Conservation (phyloP, 2,329 filamentous ascomycete species). For the Aspergillus viridinutans region DNA sequence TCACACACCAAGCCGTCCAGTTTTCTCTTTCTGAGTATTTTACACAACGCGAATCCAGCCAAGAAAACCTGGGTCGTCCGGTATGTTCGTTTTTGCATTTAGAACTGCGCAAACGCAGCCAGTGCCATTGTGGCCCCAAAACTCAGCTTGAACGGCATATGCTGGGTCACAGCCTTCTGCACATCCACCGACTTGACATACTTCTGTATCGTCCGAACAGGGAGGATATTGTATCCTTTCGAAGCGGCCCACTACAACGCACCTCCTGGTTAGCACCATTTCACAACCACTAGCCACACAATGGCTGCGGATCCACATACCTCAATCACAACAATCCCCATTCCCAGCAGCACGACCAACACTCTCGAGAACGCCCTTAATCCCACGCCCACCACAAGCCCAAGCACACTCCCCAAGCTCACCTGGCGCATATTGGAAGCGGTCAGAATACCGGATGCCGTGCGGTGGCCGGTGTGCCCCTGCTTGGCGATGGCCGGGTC, state of each 20-base stretch:
- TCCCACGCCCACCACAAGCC: slow-evolving; percentile 40
- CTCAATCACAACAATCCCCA: slow-evolving; percentile 43
- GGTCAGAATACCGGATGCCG: slow-evolving; percentile 22
- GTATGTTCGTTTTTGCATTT: not conserved
- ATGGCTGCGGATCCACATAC: slow-evolving; percentile 22
- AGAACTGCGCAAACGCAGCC: slow-evolving; percentile 44
- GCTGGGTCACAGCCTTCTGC: slow-evolving; percentile 32
- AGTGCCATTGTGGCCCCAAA: slow-evolving; percentile 44
- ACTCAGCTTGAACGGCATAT: slow-evolving; percentile 45
- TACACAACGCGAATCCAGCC: not conserved
- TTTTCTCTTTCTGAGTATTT: not conserved
- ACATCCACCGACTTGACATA: slow-evolving; percentile 41
- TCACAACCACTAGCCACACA: not conserved
- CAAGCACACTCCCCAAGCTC: slow-evolving; percentile 43
- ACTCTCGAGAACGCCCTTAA: slow-evolving; percentile 43
- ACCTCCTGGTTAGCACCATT: slow-evolving; percentile 1
- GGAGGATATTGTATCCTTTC: slow-evolving; percentile 45
- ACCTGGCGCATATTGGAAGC: slow-evolving; percentile 40
- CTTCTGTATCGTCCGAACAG: slow-evolving; percentile 37
- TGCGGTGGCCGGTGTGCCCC: slow-evolving; percentile 13
- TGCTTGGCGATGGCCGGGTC: slow-evolving; percentile 24
- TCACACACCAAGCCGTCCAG: not conserved
- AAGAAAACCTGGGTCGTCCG: not conserved
- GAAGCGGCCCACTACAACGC: slow-evolving; percentile 40
- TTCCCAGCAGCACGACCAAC: slow-evolving; percentile 41